A percentile compares a stretch with the other conserved stretches of the same genome.
phyloP scores from a whole-genome alignment of 768 basidiomycete species.

The Mycena maculata region DNA sequence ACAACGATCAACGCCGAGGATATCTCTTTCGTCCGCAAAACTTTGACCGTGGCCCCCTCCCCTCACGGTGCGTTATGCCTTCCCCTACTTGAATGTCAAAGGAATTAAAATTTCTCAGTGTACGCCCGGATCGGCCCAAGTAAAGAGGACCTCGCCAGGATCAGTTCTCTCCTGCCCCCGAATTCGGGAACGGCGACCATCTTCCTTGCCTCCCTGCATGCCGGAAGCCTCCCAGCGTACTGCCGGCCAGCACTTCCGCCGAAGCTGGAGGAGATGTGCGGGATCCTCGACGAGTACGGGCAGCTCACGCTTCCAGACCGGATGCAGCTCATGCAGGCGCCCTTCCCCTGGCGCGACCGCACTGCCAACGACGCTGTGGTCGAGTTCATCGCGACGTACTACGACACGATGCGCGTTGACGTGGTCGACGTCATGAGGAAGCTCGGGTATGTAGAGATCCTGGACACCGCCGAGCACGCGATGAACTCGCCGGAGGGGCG shows the following conservation, averaged over 20 bases:
- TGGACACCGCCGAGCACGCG: constrained; percentile 55
- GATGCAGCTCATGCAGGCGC: constrained; percentile 60
- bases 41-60: constrained; percentile 68
- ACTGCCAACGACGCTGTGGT: constrained; percentile 47
- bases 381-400: constrained; percentile 57
- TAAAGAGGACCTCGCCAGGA: constrained; percentile 28
- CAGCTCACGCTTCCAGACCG: constrained; percentile 59
- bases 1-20: constrained; percentile 78
- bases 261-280: constrained; percentile 39
- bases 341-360: constrained; percentile 63
- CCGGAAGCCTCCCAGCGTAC: constrained; percentile 56
- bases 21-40: constrained; percentile 66
- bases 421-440: constrained; percentile 50
- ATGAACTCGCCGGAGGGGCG: constrained; percentile 38
- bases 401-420: constrained; percentile 54
- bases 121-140: constrained; percentile 60
- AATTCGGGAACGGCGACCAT: constrained; percentile 54
- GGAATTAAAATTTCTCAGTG: too few species aligned
- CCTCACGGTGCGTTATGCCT: too few species aligned
- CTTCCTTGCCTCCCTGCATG: constrained; percentile 60
- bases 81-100: too few species aligned
- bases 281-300: constrained; percentile 56
- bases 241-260: constrained; percentile 52
- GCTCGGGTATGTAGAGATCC: constrained; percentile 50
- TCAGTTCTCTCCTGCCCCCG: constrained; percentile 58